Conservation (phyloP, 768 basidiomycete species). For the Lentinula guzmanii region DNA sequence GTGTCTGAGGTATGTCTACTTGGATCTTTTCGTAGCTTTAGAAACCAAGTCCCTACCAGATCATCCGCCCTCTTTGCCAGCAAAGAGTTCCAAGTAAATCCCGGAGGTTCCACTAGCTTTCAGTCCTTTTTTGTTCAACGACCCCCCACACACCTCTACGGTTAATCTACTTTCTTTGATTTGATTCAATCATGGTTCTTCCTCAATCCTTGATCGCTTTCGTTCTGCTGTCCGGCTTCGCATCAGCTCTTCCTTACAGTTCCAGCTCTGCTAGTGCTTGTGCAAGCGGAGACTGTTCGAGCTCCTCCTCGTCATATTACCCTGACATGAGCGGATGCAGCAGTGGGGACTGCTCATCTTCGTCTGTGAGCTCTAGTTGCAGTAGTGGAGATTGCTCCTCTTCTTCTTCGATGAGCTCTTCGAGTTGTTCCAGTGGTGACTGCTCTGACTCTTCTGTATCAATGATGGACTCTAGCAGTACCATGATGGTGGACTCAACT, state of each 20-base stretch:
- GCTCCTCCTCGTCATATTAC: background rate
- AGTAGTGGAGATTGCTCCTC: constrained; percentile 5
- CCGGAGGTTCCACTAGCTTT: constrained; percentile 48
- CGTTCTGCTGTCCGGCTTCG: constrained; percentile 46
- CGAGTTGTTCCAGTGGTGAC: too few species aligned
- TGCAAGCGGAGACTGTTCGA: background rate
- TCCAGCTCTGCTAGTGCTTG: constrained; percentile 27
- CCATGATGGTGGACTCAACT: constrained; percentile 18
- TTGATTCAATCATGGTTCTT: constrained; percentile 53
- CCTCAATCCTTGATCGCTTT: constrained; percentile 49
- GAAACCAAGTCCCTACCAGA: constrained; percentile 23
- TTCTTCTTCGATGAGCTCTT: background rate
- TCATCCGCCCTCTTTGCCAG: constrained; percentile 65
- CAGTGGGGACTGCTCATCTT: background rate
- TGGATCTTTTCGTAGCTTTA: background rate
- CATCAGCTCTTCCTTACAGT: constrained; percentile 41
- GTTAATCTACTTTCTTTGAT: constrained; percentile 31
- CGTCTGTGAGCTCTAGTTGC: constrained; percentile 10
- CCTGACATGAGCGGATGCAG: background rate
- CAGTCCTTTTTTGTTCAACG: constrained; percentile 30
- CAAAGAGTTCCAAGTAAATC: constrained; percentile 38
- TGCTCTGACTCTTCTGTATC: background rate
- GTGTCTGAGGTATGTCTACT: constrained; percentile 34
- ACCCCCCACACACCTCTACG: constrained; percentile 36
- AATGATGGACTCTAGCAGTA: background rate